Base-by-base conservation (phyloP, 2,329 filamentous ascomycete species). In the Colletotrichum sp. region DNA sequence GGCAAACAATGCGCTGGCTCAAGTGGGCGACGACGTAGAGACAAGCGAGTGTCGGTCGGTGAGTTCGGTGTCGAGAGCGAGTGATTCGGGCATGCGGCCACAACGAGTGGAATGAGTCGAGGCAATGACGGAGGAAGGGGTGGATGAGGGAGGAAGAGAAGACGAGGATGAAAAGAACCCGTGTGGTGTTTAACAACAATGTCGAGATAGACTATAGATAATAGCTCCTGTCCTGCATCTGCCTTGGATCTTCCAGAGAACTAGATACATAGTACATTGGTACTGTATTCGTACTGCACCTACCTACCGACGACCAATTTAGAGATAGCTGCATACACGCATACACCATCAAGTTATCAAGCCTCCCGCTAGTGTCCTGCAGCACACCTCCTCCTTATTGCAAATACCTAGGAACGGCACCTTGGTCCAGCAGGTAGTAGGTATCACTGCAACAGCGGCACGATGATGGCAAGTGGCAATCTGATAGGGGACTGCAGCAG, bases 191-290 rank as follows among this genome's bases (percentile, higher is more conserved):
- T 71, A 48, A 72, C 58, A 61, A 32, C 26, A 43, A 72, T n/a
- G 15, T 61, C 36, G 21, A 65, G 38, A 76, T 69, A 64, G 64
- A 69, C 18, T 48, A 26, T 8, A 75, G 58, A 66, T 28, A 68
- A 48, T 43, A 60, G 62, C 52, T 71, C 60, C 28, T 30, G 38
- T 71, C 60, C 26, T 32, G 43, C 12, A 52, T 52, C 65, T 48
- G 65, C 43, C 65, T 70, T 76, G 70, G 36, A 73, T 64, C 58
- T 69, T 26, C 61, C 61, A 24, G 66, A 64, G 38, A 52, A 73
- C 24, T 64, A 28, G 67, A 28, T 30, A 60, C 48, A 15, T 36
- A 24, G 62, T 30, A 60, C 48, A 15, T 36, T 32, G 62, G 21
- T 52, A 70, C 70, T 68, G 36, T 43, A 18, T 58, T 28, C 18